Evolutionary conservation across 225 moss, liverwort and hornwort genomes (phyloP), one percentile per base, ranked within the genome.

Genomic region (Asterella californica): DNA sequence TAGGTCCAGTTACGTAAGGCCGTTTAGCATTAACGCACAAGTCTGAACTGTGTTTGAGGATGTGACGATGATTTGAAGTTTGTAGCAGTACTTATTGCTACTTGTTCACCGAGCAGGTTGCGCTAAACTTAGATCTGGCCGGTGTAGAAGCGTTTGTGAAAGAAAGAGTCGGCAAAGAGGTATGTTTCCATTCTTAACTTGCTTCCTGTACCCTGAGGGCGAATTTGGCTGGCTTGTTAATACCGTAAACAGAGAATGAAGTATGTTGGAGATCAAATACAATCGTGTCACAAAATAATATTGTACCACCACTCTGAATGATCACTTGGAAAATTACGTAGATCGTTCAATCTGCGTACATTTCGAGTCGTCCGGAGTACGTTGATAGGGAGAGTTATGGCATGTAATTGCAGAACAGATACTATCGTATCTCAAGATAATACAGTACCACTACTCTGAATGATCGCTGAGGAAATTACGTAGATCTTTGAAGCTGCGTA

Each of bases 91-190:
- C 27, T 47, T 24, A 27, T 6, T 50, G 75, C 21, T 22, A 32
- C 33, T 5, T 34, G 8, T 32, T 75, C 73, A 70, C 76, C 19
- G 72, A 70, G 83, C 91, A 96, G 96, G 96, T 96, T 76, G 96
- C 96, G 10, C 87, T 96, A 50, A 94, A 96, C 84, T 83, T 96
- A 90, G 96, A 96, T 88, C 87, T 96, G 78, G 90, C 96, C 61
- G 96, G 96, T 71, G 94, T 94, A 65, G 96, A 96, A 81, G 89
- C 87, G 10, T 96, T 96, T 83, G 91, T 96, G 70, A 91, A 89
- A 76, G 94, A 94, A 79, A 90, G 96, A 78, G 80, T 96, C 27
- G 96, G 96, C 79, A 96, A 96, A 82, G 90, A 94, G 96, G 96
- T 96, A 71, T 72, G 29, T 62, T 15, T 24, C 48, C 19, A n/a